Base-by-base conservation (phyloP, 257 asterid genomes). In the Plantago major region DNA sequence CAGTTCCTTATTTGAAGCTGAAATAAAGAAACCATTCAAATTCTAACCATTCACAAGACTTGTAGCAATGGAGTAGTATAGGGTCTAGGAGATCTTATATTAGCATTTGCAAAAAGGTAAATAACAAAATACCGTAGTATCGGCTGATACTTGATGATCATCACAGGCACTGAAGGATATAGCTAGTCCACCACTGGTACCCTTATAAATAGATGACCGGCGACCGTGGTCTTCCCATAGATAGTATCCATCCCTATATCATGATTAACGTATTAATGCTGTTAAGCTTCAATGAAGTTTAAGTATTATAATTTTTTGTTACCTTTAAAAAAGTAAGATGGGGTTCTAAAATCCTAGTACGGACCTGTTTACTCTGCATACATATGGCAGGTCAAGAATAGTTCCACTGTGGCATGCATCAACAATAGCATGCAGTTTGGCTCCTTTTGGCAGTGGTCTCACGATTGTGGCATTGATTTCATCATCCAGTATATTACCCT, bases 401-500 rank as follows among this genome's bases (percentile, higher is more conserved):
- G 91, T 81, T 38, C 91, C 88, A 66, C 91, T 81, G 62, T 81
- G 87, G 78, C 91, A 84, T 2, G 91, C 73, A 60, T 84, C 85
- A 58, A 81, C 53, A 46, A 79, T 76, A 22, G 84, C 87, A 33
- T 81, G 91, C 40, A 84, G 85, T 63, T 68, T 81, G 48, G 65
- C 81, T 33, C 85, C 91, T 37, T n/a, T 56, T 48, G 82, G 78
- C 5, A 84, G 80, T 55, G 91, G 88, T 68, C 75, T 74, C 51
- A 84, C 88, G 11, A 78, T 75, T 42, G 85, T 79, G 19, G 75
- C 76, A 42, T 81, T 84, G 66, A 84, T 78, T 69, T 84, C 88
- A 52, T 84, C 84, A n/a, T 84, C 91, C 58, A 68, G n/a, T 62
- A 84, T 81, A 30, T 33, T 65, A 50, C 91, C 91, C 65, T 67